Base-by-base conservation (phyloP, 495 filamentous ascomycete genomes). In the Penicillium cinerascens region DNA sequence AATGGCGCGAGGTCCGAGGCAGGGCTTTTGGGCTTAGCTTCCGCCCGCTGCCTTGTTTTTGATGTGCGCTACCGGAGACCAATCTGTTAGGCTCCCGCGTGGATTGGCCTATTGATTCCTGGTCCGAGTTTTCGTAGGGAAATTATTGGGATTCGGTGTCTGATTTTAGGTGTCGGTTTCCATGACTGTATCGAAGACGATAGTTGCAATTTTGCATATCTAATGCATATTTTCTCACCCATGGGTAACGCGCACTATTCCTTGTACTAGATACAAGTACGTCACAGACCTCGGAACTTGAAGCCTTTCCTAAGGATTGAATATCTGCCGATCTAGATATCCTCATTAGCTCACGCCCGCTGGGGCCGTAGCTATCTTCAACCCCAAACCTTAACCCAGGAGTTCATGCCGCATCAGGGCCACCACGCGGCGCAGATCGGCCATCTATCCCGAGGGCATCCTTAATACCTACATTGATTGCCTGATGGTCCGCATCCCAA, bases 31-130 rank as follows among this genome's bases (percentile, higher is more conserved):
- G 39, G 11, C 9, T 53, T 58, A 55, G 55, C 35, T 47, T 60
- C 29, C 51, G 44, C 16, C 16, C 45, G 44, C 47, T 63, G 60
- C 60, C 60, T 53, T 63, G 54, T 60, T 63, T 60, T 59, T 49
- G 29, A 37, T 50, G 21, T 42, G 40, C 44, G 29, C 48, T 52
- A 52, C 33, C 36, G 41, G 38, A 1, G 9, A 16, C 38, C 25
- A n/a, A 29, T 35, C 27, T 21, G 29, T 15, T 20, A 11, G 21
- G 20, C 3, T 39, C n/a, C 37, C 16, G 33, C 33, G 23, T 39
- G 36, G 21, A 40, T 40, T 48, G 46, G 36, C 35, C 18, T 21
- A 21, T 29, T 18, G 11, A 8, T 23, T 22, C 5, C 10, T 22
- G 16, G 26, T 6, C 26, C n/a, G n/a, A n/a, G n/a, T n/a, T n/a